Percentiles rank a stretch among this genome's conserved stretches.
Conservation (phyloP, 192 early-diverging fungal genomes). For the Umbelopsis vinacea region DNA sequence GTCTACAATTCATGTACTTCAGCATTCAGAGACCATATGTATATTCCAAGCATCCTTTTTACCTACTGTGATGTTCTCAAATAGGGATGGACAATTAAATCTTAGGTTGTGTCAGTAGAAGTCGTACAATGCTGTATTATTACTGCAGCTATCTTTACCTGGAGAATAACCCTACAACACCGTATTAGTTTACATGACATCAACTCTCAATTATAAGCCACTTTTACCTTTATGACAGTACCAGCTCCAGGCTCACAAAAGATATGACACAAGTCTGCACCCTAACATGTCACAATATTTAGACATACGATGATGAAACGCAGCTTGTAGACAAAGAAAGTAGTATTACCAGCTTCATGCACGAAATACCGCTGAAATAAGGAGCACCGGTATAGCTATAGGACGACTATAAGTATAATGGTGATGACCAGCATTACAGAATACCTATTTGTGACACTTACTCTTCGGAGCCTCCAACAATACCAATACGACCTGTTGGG, state of each 20-base stretch:
- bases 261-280: conserved; percentile 85
- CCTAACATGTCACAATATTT: conserved; percentile 44
- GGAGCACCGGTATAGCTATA: conserved; percentile 89
- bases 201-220: no score
- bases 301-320: conserved; percentile 17
- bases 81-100: conserved; percentile 95
- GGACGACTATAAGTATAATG: not conserved
- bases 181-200: not conserved
- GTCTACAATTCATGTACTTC: not conserved
- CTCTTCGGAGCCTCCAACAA: conserved; percentile 88
- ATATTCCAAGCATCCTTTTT: not conserved
- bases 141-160: conserved; percentile 29
- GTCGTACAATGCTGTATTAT: not conserved
- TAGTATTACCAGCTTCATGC: conserved; percentile 67
- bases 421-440: not conserved
- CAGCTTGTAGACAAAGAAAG: not conserved
- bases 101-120: conserved; percentile 28
- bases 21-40: not conserved
- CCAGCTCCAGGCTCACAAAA: conserved; percentile 84
- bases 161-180: conserved; percentile 45
- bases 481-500: conserved; percentile 65
- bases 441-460: conserved; percentile 34
- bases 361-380: conserved; percentile 79
- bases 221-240: conserved; percentile 69
- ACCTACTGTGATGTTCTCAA: conserved; percentile 53